These are phyloP conservation scores for Jackrogersella multiformis DNA, from an alignment of 495 filamentous ascomycete genomes.

Conservation along the genomic window DNA sequence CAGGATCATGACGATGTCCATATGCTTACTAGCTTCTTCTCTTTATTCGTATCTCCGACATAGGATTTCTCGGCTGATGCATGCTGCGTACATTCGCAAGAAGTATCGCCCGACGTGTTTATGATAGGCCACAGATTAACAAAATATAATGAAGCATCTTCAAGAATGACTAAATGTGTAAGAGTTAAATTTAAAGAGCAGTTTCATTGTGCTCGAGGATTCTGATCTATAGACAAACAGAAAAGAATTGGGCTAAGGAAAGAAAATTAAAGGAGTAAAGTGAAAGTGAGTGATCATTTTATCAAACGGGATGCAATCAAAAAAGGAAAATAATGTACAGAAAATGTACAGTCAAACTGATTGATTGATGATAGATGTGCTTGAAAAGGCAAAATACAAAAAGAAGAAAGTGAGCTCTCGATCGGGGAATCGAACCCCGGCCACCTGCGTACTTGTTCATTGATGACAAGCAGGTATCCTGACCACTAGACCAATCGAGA, in stretches of 20 bases:
- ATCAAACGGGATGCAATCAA: not conserved
- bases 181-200: too few relatives aligned
- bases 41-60: not conserved
- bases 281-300: not conserved
- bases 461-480: slow-evolving; percentile 46
- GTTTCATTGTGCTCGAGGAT: not conserved
- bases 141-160: not conserved
- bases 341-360: too few relatives aligned
- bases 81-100: not conserved
- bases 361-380: too few relatives aligned
- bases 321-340: too few relatives aligned
- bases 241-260: too few relatives aligned
- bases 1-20: not conserved
- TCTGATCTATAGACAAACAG: too few relatives aligned
- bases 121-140: not conserved
- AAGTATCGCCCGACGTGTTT: not conserved
- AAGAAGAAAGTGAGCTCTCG: slow-evolving; percentile 40
- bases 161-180: too few relatives aligned
- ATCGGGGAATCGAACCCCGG: slow-evolving; percentile 57
- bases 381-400: slow-evolving; percentile 1
- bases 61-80: not conserved
- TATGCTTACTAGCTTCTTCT: not conserved
- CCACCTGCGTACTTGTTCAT: slow-evolving; percentile 47
- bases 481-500: slow-evolving; percentile 46
- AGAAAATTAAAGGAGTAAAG: too few relatives aligned